Evolutionary conservation across 2,329 filamentous ascomycete genomes (phyloP).

Genomic region (Tolypocladium tundrense): DNA sequence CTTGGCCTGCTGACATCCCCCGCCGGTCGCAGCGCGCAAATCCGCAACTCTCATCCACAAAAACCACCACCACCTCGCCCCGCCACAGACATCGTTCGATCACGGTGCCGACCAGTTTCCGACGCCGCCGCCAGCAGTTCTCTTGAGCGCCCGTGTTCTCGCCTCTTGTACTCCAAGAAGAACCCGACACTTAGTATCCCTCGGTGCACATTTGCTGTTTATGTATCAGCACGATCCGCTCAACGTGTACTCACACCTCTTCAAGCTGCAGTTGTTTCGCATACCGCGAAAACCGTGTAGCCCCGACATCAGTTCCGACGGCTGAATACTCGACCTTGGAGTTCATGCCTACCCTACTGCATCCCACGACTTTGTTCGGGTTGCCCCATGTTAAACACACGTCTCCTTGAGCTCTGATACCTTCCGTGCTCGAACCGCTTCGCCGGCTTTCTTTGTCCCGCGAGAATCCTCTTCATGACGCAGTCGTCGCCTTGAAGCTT

Average conservation of each 20-base stretch:
- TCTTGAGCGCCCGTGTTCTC: background rate
- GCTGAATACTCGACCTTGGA: constrained; percentile 52
- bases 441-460: background rate
- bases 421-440: constrained; percentile 28
- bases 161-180: background rate
- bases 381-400: constrained; percentile 46
- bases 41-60: background rate
- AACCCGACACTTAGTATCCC: constrained; percentile 19
- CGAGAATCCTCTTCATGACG: constrained; percentile 25
- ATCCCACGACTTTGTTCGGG: constrained; percentile 33
- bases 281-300: constrained; percentile 91
- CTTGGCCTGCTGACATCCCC: constrained; percentile 5
- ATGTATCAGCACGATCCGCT: constrained; percentile 95
- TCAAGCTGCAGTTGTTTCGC: constrained; percentile 96
- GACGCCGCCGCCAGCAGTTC: background rate
- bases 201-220: constrained; percentile 51
- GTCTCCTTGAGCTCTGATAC: constrained; percentile 45
- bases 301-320: constrained; percentile 82
- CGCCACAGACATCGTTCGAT: background rate
- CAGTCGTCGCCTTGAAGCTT: constrained; percentile 14
- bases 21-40: constrained; percentile 9
- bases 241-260: constrained; percentile 90
- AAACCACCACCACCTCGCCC: background rate
- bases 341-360: constrained; percentile 49
- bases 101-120: background rate